Evolutionary conservation across 1,139 yeast species (phyloP).

Genomic region (Scheffersomyces titani): DNA sequence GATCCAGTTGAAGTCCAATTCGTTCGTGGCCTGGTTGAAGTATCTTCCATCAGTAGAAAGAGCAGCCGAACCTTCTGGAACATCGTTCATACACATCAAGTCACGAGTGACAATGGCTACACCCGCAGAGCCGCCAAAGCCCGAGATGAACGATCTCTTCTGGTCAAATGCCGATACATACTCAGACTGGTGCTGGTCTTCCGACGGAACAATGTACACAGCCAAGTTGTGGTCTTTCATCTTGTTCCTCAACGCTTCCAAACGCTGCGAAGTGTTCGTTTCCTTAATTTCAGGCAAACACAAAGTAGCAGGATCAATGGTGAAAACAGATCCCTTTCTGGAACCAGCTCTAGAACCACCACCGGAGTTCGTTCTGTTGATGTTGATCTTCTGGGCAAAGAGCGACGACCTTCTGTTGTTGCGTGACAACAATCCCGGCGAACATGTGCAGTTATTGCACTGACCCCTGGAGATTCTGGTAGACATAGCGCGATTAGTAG

Average conservation of each 20-base stretch:
- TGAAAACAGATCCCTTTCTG: conserved; percentile 50
- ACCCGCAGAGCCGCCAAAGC: conserved; percentile 96
- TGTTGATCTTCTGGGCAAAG: conserved; percentile 50
- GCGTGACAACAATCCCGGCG: conserved; percentile 75
- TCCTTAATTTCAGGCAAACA: conserved; percentile 44
- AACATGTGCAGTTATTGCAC: conserved; percentile 78
- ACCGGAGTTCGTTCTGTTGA: conserved; percentile 30
- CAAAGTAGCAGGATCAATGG: conserved; percentile 46
- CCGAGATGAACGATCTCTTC: conserved; percentile 81
- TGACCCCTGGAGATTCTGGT: conserved; percentile 41
- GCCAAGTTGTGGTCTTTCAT: conserved; percentile 71
- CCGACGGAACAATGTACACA: conserved; percentile 84
- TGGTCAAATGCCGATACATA: conserved; percentile 81
- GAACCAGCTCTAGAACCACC: conserved; percentile 31
- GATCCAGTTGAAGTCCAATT: conserved; percentile 86
- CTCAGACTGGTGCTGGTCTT: conserved; percentile 93
- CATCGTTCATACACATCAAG: conserved; percentile 54
- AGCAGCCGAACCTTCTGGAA: conserved; percentile 70
- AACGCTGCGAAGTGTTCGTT: conserved; percentile 59
- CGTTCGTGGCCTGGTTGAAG: conserved; percentile 85
- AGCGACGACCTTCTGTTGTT: conserved; percentile 55
- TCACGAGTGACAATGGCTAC: conserved; percentile 84
- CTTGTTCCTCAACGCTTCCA: conserved; percentile 60
- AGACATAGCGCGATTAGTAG: conserved; percentile 7
- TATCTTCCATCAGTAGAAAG: conserved; percentile 95